Evolutionary conservation across 75 land plant genomes (phyloP).

Genomic region (Pinus taeda): DNA sequence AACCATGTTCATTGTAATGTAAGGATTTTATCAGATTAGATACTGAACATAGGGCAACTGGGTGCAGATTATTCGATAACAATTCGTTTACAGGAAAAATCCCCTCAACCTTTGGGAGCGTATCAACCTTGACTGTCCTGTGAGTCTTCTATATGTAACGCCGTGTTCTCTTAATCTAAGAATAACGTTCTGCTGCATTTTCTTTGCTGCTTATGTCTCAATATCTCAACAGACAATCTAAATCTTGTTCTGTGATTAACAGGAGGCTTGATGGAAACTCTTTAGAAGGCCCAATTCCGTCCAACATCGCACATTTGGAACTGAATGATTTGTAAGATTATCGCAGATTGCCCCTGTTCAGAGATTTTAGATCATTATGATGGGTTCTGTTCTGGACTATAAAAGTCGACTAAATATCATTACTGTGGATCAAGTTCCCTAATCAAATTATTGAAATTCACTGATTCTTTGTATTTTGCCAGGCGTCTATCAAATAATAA

Average conservation of each 20-base stretch:
- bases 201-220: too few species aligned
- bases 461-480: background rate
- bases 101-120: conserved; percentile 53
- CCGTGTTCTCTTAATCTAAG: too few species aligned
- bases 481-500: conserved; percentile 62
- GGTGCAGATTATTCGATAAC: conserved; percentile 60
- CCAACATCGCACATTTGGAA: conserved; percentile 49
- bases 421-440: too few species aligned
- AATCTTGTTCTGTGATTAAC: conserved; percentile 4
- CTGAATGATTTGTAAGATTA: conserved; percentile 51
- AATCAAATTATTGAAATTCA: background rate
- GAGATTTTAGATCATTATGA: background rate
- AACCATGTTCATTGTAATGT: background rate
- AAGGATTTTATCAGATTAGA: background rate
- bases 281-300: conserved; percentile 41
- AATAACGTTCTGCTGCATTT: too few species aligned
- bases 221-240: too few species aligned
- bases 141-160: conserved; percentile 32
- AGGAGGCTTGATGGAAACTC: conserved; percentile 66
- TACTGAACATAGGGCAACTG: background rate
- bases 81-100: conserved; percentile 58
- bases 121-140: conserved; percentile 71
- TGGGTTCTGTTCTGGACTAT: too few species aligned
- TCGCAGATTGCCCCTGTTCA: too few species aligned
- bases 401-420: too few species aligned